Evolutionary conservation across 2,329 filamentous ascomycete species (phyloP).

Genomic region (Phialemoniopsis sp.): DNA sequence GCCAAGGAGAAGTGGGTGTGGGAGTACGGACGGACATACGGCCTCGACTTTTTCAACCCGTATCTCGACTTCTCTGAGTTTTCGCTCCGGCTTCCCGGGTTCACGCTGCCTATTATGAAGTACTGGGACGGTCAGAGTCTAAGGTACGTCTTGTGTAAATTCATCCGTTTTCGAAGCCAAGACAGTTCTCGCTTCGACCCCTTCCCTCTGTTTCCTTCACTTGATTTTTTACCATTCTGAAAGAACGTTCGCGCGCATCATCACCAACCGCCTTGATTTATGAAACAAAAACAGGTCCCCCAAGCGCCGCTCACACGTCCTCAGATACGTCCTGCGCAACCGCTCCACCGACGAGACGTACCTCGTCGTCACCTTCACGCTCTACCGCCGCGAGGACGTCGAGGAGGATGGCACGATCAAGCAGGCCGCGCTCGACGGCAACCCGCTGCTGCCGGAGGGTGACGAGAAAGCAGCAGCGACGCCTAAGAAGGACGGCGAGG

Average conservation of each 20-base stretch:
- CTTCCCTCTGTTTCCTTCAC: slow-evolving; percentile 21
- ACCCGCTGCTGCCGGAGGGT: slow-evolving; percentile 4
- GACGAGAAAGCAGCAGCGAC: slow-evolving; percentile 11
- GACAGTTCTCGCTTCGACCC: no score
- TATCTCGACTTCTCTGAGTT: slow-evolving; percentile 83
- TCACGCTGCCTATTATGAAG: slow-evolving; percentile 67
- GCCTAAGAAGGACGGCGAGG: slow-evolving; percentile 19
- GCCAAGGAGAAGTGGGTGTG: slow-evolving; percentile 52
- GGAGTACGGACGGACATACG: slow-evolving; percentile 47
- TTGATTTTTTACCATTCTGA: slow-evolving; percentile 22
- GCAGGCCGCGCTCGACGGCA: slow-evolving; percentile 24
- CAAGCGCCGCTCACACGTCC: slow-evolving; percentile 67
- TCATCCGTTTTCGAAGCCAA: slow-evolving; percentile 12
- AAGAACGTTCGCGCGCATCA: slow-evolving; percentile 20
- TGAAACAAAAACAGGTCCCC: slow-evolving; percentile 14
- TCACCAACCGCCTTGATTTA: slow-evolving; percentile 28
- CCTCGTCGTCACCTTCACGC: slow-evolving; percentile 75
- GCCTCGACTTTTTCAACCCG: slow-evolving; percentile 77
- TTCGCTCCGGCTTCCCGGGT: slow-evolving; percentile 66
- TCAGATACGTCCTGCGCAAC: slow-evolving; percentile 92
- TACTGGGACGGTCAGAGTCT: slow-evolving; percentile 79
- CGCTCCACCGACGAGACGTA: slow-evolving; percentile 68
- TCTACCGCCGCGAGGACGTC: slow-evolving; percentile 66
- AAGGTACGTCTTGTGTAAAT: slow-evolving; percentile 47
- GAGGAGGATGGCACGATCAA: slow-evolving; percentile 55